Percentiles rank a stretch among this genome's conserved stretches.
Conservation (phyloP, 805 yeast species). For the Saccharomycopsis guyanensis region DNA sequence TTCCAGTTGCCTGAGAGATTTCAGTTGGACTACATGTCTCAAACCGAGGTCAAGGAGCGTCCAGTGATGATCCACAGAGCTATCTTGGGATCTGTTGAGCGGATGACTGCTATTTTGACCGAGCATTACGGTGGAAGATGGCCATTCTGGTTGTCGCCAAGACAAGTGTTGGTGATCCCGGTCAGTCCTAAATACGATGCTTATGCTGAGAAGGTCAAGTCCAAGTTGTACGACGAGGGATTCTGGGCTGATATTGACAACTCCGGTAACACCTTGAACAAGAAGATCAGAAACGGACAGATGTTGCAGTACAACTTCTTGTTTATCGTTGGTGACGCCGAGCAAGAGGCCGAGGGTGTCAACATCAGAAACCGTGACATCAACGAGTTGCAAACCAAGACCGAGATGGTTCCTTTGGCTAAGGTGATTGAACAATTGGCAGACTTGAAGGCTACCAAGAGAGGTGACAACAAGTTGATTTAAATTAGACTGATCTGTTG, state of each 20-base stretch:
- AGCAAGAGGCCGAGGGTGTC: slow-evolving; percentile 69
- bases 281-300: slow-evolving; percentile 98
- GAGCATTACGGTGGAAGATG: slow-evolving; percentile 99
- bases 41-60: slow-evolving; percentile 47
- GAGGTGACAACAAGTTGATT: slow-evolving; percentile 48
- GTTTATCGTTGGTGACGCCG: slow-evolving; percentile 95
- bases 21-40: slow-evolving; percentile 78
- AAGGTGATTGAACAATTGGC: slow-evolving; percentile 64
- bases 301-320: slow-evolving; percentile 89
- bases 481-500: background rate
- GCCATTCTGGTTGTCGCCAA: slow-evolving; percentile 99
- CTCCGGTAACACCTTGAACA: slow-evolving; percentile 92
- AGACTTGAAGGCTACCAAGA: slow-evolving; percentile 63
- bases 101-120: slow-evolving; percentile 97
- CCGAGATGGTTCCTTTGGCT: slow-evolving; percentile 68
- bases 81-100: slow-evolving; percentile 94
- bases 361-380: slow-evolving; percentile 97
- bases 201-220: slow-evolving; percentile 78
- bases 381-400: slow-evolving; percentile 77
- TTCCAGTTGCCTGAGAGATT: slow-evolving; percentile 96
- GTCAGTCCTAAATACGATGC: slow-evolving; percentile 91
- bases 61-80: slow-evolving; percentile 99
- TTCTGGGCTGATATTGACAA: slow-evolving; percentile 91
- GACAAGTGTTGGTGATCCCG: slow-evolving; percentile 94
- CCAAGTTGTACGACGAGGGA: slow-evolving; percentile 52